Percentiles rank a stretch among this genome's conserved stretches.
Evolutionary conservation across 768 basidiomycete species (phyloP).

Genomic region (Psilocybe azurescens): DNA sequence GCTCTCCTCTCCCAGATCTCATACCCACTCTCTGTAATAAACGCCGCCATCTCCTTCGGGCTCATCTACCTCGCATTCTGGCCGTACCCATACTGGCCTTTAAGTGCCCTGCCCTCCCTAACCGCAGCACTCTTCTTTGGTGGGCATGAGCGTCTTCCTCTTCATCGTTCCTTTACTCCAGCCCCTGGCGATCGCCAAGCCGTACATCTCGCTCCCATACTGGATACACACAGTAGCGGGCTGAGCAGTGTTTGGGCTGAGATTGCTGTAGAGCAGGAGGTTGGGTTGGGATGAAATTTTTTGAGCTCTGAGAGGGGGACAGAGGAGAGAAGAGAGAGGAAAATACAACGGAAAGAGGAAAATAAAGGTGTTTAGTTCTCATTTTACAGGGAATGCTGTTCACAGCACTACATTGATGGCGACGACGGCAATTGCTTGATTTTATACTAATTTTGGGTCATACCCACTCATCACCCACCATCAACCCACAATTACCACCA

Average conservation of each 20-base stretch:
- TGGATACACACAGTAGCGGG: conserved; percentile 50
- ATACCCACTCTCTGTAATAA: conserved; percentile 56
- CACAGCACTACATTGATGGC: too few relatives aligned
- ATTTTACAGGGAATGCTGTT: too few relatives aligned
- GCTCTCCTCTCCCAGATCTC: conserved; percentile 30
- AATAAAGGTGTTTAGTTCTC: too few relatives aligned
- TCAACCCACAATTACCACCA: too few relatives aligned
- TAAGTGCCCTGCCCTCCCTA: conserved; percentile 15
- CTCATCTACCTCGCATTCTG: conserved; percentile 43
- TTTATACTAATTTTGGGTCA: too few relatives aligned
- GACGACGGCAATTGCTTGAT: too few relatives aligned
- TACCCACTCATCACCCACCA: too few relatives aligned
- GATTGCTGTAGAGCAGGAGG: conserved; percentile 20
- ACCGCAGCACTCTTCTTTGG: conserved; percentile 53
- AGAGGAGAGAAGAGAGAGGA: too few relatives aligned
- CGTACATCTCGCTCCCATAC: conserved; percentile 60
- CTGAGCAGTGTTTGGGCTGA: conserved; percentile 44
- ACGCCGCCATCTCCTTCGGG: conserved; percentile 56
- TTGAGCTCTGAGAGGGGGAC: too few relatives aligned
- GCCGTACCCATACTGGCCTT: conserved; percentile 18
- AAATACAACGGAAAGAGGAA: too few relatives aligned
- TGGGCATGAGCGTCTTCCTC: conserved; percentile 61
- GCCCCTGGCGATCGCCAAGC: conserved; percentile 50
- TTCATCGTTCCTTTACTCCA: conserved; percentile 56
- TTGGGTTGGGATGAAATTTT: too few relatives aligned